phyloP scores from a whole-genome alignment of 495 filamentous ascomycete genomes.

The Penicillium coprophilum region DNA sequence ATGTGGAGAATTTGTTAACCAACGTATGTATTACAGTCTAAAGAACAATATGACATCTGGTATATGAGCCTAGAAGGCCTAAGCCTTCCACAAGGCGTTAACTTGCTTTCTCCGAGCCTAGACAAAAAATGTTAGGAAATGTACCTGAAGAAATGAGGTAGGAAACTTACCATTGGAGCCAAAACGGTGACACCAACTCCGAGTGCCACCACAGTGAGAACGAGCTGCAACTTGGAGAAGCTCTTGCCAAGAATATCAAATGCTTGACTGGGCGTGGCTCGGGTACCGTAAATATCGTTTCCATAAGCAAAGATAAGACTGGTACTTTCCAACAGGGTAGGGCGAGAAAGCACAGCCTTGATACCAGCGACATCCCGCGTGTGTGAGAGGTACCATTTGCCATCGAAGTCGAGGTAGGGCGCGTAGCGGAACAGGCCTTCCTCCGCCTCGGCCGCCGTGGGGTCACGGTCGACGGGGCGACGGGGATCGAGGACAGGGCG shows the following conservation, averaged over 20 bases:
- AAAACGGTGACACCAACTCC: conserved; percentile 69
- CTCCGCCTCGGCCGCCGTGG: conserved; percentile 72
- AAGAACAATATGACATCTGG: background rate
- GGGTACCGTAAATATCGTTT: conserved; percentile 79
- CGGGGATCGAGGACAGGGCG: conserved; percentile 77
- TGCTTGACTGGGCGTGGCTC: conserved; percentile 76
- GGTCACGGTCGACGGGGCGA: conserved; percentile 83
- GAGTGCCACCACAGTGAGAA: conserved; percentile 78
- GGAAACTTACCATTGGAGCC: conserved; percentile 74
- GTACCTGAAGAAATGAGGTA: background rate
- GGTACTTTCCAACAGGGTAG: conserved; percentile 87
- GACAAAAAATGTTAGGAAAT: conserved; percentile 21
- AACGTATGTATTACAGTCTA: conserved; percentile 11
- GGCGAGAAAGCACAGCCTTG: conserved; percentile 65
- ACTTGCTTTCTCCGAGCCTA: conserved; percentile 46
- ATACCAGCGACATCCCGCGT: conserved; percentile 77
- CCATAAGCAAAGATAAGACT: conserved; percentile 89
- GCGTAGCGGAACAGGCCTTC: conserved; percentile 79
- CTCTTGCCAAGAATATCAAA: conserved; percentile 93
- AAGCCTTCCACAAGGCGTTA: conserved; percentile 43
- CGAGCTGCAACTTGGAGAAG: conserved; percentile 84
- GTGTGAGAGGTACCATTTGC: conserved; percentile 79
- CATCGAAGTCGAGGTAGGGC: conserved; percentile 80
- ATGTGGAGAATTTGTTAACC: background rate
- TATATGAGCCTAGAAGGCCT: conserved; percentile 2